phyloP scores from a whole-genome alignment of 768 basidiomycete genomes.

The Termitomyces heimii region DNA sequence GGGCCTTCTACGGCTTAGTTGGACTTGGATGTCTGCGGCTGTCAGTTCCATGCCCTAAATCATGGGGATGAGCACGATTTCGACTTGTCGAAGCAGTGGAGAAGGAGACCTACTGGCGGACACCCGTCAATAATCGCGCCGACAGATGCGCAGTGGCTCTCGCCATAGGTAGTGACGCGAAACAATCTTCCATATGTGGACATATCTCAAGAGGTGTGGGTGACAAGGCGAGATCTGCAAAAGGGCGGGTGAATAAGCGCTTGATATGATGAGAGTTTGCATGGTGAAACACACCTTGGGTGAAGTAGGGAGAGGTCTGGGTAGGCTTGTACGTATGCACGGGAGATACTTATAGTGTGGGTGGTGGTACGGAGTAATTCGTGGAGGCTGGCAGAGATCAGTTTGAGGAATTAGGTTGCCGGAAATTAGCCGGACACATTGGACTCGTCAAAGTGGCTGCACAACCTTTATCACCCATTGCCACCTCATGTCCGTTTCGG shows the following conservation, averaged over 20 bases:
- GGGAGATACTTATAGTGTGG: not conserved
- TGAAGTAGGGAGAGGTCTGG: not conserved
- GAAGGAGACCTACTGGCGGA: slow-evolving; percentile 66
- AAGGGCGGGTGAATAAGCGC: not conserved
- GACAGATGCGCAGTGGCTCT: slow-evolving; percentile 95
- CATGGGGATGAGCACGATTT: not conserved
- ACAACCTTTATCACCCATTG: slow-evolving; percentile 8
- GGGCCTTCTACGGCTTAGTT: slow-evolving; percentile 86
- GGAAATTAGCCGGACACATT: slow-evolving; percentile 5
- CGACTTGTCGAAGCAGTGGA: not conserved
- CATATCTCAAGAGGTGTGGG: slow-evolving; percentile 42
- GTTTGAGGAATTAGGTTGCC: slow-evolving; percentile 8
- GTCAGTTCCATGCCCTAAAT: slow-evolving; percentile 76
- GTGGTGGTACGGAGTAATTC: slow-evolving; percentile 10
- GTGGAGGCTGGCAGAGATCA: slow-evolving; percentile 1
- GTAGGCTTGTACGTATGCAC: not conserved
- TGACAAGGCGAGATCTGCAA: not conserved
- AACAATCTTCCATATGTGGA: slow-evolving; percentile 90
- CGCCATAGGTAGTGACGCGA: slow-evolving; percentile 96
- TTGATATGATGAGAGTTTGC: not conserved
- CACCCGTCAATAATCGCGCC: slow-evolving; percentile 98
- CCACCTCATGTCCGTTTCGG: slow-evolving; percentile 28
- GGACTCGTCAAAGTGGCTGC: slow-evolving; percentile 1
- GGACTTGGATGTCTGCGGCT: slow-evolving; percentile 81
- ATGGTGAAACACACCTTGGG: not conserved